Conservation (phyloP, 2,329 filamentous ascomycete genomes). For the Diplocarpon rosae region DNA sequence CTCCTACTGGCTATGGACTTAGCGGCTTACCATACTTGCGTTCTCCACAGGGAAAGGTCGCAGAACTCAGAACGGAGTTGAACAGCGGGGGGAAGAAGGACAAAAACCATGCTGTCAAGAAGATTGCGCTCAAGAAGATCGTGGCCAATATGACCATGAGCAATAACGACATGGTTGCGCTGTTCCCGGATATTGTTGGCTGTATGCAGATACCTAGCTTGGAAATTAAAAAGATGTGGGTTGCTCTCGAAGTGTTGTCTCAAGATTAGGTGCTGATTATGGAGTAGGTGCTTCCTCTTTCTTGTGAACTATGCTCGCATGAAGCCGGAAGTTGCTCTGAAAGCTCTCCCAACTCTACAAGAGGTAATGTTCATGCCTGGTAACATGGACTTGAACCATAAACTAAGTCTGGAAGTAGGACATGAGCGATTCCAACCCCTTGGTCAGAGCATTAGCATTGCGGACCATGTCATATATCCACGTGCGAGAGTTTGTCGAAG, state of each 20-base stretch:
- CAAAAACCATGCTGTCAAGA: constrained; percentile 90
- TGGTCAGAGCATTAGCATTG: constrained; percentile 83
- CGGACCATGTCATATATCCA: constrained; percentile 97
- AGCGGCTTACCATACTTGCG: constrained; percentile 25
- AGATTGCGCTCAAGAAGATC: constrained; percentile 98
- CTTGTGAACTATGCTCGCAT: constrained; percentile 93
- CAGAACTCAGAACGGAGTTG: constrained; percentile 88
- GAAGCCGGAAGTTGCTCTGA: constrained; percentile 87
- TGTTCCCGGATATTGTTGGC: constrained; percentile 88
- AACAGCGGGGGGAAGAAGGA: constrained; percentile 94
- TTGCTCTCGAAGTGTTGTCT: constrained; percentile 6
- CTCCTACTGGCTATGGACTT: constrained; percentile 17
- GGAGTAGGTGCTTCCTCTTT: constrained; percentile 83
- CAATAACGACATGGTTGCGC: constrained; percentile 98
- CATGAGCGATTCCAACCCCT: constrained; percentile 84
- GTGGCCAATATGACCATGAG: constrained; percentile 99
- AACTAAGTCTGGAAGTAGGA: constrained; percentile 43
- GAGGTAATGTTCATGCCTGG: constrained; percentile 43
- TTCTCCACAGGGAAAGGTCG: constrained; percentile 85
- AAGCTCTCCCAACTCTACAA: constrained; percentile 79
- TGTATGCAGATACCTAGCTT: constrained; percentile 93
- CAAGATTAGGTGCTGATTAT: constrained; percentile 15
- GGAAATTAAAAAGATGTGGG: constrained; percentile 99
- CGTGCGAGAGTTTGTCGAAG: constrained; percentile 89
- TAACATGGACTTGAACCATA: background rate